A percentile compares a stretch with the other conserved stretches of the same genome.
phyloP scores from a whole-genome alignment of 257 asterid genomes.

The Nicotiana noctiflora region DNA sequence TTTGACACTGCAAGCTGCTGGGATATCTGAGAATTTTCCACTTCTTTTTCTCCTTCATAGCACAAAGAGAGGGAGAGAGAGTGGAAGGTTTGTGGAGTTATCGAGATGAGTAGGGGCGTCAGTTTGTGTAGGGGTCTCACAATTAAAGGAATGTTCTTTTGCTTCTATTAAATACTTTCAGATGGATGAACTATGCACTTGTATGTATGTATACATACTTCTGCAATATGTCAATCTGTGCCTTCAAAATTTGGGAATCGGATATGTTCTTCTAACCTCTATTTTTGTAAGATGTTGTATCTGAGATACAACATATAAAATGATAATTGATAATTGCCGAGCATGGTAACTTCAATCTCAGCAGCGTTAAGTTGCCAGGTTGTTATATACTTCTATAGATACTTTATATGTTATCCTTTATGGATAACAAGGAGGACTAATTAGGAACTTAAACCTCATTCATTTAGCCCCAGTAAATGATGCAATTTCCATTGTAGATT shows the following conservation, averaged over 20 bases:
- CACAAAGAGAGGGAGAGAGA: no score
- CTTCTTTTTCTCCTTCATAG: no score
- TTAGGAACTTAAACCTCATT: no score
- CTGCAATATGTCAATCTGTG: background rate
- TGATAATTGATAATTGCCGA: background rate
- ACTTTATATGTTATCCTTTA: no score
- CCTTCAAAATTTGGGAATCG: background rate
- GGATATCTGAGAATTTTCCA: no score
- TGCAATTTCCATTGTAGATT: no score
- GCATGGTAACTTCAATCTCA: background rate
- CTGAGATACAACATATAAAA: background rate
- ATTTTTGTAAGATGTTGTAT: background rate
- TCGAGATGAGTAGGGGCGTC: background rate
- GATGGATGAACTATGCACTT: background rate
- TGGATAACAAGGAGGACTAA: no score
- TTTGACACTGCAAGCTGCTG: no score
- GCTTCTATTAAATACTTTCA: background rate
- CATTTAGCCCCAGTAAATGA: no score
- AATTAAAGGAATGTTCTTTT: background rate
- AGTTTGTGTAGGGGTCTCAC: background rate
- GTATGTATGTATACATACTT: background rate
- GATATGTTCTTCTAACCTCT: background rate
- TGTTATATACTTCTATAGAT: no score
- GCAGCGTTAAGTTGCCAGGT: background rate
- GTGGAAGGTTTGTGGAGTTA: background rate